Conservation (phyloP, 78 protist species). For the Dictyostelium intermedium region DNA sequence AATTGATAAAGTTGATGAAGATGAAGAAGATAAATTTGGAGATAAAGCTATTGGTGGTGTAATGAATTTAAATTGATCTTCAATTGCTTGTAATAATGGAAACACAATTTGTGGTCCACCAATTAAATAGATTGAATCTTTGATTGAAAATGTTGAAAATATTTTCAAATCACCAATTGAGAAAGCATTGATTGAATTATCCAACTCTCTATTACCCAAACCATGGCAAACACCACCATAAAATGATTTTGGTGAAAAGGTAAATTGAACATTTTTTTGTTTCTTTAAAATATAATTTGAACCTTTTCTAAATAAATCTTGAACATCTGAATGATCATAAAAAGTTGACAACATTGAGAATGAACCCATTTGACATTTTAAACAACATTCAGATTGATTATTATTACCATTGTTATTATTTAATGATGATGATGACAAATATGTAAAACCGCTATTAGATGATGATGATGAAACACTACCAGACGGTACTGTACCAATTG, state of each 20-base stretch:
- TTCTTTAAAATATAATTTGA: slow-evolving; percentile 34
- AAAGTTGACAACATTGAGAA: slow-evolving; percentile 7
- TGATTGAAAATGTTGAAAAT: slow-evolving; percentile 55
- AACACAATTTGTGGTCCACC: slow-evolving; percentile 65
- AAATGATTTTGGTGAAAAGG: slow-evolving; percentile 50
- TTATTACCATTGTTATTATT: background rate
- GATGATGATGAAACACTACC: background rate
- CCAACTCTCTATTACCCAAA: slow-evolving; percentile 1
- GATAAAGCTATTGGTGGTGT: background rate
- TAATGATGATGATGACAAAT: background rate
- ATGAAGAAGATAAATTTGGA: background rate
- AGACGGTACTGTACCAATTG: slow-evolving; percentile 48
- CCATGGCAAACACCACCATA: slow-evolving; percentile 61
- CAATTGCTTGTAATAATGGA: slow-evolving; percentile 22
- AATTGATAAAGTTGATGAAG: background rate
- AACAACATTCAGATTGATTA: background rate
- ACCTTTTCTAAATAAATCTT: slow-evolving; percentile 19
- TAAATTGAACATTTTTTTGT: slow-evolving; percentile 13
- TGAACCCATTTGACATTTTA: slow-evolving; percentile 60
- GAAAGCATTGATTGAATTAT: slow-evolving; percentile 30
- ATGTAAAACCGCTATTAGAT: background rate
- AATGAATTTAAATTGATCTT: background rate
- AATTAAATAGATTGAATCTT: slow-evolving; percentile 45
- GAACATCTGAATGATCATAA: background rate
- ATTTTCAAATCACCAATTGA: slow-evolving; percentile 49